Base-by-base conservation (phyloP, 805 yeast genomes). In the Kazachstania viticola region DNA sequence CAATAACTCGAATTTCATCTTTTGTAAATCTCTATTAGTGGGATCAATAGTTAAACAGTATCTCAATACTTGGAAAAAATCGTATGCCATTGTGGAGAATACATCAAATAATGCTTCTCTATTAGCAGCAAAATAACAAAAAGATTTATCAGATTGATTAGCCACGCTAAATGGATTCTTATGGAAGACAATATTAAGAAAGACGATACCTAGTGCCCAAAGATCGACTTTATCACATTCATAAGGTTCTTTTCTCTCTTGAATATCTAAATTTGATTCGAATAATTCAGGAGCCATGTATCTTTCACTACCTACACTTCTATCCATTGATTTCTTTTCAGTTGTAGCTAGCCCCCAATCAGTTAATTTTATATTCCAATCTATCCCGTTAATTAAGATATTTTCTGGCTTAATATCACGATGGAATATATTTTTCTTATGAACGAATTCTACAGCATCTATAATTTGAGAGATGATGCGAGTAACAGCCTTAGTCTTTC, bases 221-320 rank as follows among this genome's bases (percentile, higher is more conserved):
- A 85, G 64, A 58, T 85, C 95, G 31, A 80, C 78, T 54, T 80
- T 78, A 14, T 76, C 73, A 7, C 94, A 83, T 45, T 79, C 79
- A 53, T 85, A 87, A 27, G 66, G 61, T 22, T 70, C 71, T 30
- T 73, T 58, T 27, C 58, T 54, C 28, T 61, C 60, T 18, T 57
- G 54, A 23, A 48, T 32, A 34, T 55, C 60, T 24, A 54, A 37
- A 44, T 56, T 55, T 6, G 49, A 44, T 32, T 84, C 94, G 49
- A 84, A 77, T 35, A 84, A 59, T 51, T 85, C 96, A 1, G 96
- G 96, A 0, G 95, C 93, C 96, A 85, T 85, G 56, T 85, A 85
- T 39, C 94, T 67, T 57, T 83, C 94, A 33, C 83, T 73, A 16
- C 95, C 95, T 36, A 83, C 80, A 39, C 82, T 94, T 52, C 84